Evolutionary conservation across 176 grass and related monocot species (phyloP), one percentile per base, ranked within the genome.

Genomic region (Oryza punctata): DNA sequence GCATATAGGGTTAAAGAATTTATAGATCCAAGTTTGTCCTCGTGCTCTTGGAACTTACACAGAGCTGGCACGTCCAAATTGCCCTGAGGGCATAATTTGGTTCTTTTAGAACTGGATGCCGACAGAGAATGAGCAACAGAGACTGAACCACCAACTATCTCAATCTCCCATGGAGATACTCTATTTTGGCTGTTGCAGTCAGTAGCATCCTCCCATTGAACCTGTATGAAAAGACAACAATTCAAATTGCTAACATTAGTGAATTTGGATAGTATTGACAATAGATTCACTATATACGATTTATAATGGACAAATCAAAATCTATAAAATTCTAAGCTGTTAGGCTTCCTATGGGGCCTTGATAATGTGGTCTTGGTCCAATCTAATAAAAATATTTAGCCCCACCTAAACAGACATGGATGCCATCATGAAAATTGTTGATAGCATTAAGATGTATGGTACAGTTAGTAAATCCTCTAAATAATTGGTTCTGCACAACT

Each of bases 141-240:
- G 73, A 90, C 67, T 63, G 85, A 92, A 85, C 89, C 75, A 59
- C 85, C 87, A 68, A 87, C 81, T 85, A 77, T 78, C 37, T 99
- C 91, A 24, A 99, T 92, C 64, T 99, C 93, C 96, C 96, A 96
- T 63, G 96, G 96, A 78, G 96, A 99, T 65, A 90, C 78, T 81
- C 96, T 90, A 52, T 87, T 93, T 77, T 94, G 91, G 45, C 83
- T 52, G 46, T 70, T 83, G 35, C 87, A 88, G 79, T 90, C 90
- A 23, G 85, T 74, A 65, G 69, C 86, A 83, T 87, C 85, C 60
- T 96, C 91, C 96, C 93, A 96, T 63, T 89, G 89, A 70, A 99
- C 93, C 96, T 99, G 82, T 65, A 90, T 5, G 38, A 65, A 65
- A 63, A 43, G 27, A 43, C 14, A 79, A 46, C 63, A 76, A 41